phyloP scores from a whole-genome alignment of 768 basidiomycete species.

The Lactarius pseudohatsudake region DNA sequence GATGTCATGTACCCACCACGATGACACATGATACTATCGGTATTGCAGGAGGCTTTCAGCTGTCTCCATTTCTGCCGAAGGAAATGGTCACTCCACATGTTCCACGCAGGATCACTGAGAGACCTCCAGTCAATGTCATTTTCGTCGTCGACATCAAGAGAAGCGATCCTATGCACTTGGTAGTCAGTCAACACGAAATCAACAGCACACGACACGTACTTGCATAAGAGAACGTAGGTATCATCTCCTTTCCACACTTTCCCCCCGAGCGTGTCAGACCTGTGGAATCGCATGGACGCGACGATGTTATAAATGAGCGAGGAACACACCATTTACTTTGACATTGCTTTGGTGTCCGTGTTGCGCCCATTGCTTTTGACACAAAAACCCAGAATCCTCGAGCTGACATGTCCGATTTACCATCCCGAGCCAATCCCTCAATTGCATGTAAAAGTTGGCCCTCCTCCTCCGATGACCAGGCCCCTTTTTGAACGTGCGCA shows the following conservation, averaged over 20 bases:
- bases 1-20: too few relatives aligned
- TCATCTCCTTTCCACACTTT: not conserved
- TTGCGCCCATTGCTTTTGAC: too few relatives aligned
- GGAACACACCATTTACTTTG: not conserved
- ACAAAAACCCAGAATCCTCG: too few relatives aligned
- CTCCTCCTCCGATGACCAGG: not conserved
- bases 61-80: too few relatives aligned
- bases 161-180: not conserved
- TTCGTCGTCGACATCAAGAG: not conserved
- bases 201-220: not conserved
- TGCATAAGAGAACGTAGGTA: not conserved
- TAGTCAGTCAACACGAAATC: not conserved
- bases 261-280: not conserved
- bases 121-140: slow-evolving; percentile 5
- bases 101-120: not conserved
- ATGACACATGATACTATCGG: too few relatives aligned
- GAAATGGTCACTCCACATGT: too few relatives aligned
- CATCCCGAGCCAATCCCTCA: too few relatives aligned
- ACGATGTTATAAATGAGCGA: too few relatives aligned
- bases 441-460: not conserved
- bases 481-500: too few relatives aligned
- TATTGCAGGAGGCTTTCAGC: too few relatives aligned
- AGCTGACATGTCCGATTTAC: too few relatives aligned
- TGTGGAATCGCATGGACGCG: not conserved
- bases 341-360: too few relatives aligned